A percentile compares a stretch with the other conserved stretches of the same genome.
These are phyloP conservation scores for Quercus berberidifolia DNA, from an alignment of 306 rosid genomes.

Conservation along the genomic window DNA sequence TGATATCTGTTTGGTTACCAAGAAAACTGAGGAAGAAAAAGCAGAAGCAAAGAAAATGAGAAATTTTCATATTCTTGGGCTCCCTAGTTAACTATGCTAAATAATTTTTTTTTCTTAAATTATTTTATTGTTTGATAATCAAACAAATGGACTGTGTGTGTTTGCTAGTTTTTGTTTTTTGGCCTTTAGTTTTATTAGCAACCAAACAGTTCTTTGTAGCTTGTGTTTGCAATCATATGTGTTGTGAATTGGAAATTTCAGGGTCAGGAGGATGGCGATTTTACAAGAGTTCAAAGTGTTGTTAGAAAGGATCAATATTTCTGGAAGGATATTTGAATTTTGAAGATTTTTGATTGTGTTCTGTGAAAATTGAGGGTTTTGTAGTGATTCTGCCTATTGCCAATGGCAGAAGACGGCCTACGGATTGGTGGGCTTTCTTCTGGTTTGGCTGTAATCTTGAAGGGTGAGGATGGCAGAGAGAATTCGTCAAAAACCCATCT, in stretches of 20 bases:
- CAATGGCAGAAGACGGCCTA: slow-evolving; percentile 74
- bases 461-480: slow-evolving; percentile 53
- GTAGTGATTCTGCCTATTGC: slow-evolving; percentile 25
- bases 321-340: slow-evolving; percentile 29
- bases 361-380: slow-evolving; percentile 32
- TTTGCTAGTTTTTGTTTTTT: slow-evolving; percentile 4
- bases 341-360: slow-evolving; percentile 28
- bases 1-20: slow-evolving; percentile 15
- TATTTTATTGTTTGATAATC: not conserved
- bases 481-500: slow-evolving; percentile 52
- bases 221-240: slow-evolving; percentile 13
- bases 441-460: slow-evolving; percentile 85
- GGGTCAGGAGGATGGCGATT: slow-evolving; percentile 28
- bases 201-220: not conserved
- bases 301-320: slow-evolving; percentile 17
- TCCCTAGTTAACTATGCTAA: not conserved
- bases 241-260: slow-evolving; percentile 21
- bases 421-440: slow-evolving; percentile 85
- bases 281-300: slow-evolving; percentile 24
- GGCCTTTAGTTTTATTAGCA: not conserved
- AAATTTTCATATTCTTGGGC: not conserved
- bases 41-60: not conserved
- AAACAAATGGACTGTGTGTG: not conserved
- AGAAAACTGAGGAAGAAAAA: not conserved
- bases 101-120: slow-evolving; percentile 8